These are phyloP conservation scores for Acacia concinna DNA, from an alignment of 331 rosid species.

Conservation along the genomic window DNA sequence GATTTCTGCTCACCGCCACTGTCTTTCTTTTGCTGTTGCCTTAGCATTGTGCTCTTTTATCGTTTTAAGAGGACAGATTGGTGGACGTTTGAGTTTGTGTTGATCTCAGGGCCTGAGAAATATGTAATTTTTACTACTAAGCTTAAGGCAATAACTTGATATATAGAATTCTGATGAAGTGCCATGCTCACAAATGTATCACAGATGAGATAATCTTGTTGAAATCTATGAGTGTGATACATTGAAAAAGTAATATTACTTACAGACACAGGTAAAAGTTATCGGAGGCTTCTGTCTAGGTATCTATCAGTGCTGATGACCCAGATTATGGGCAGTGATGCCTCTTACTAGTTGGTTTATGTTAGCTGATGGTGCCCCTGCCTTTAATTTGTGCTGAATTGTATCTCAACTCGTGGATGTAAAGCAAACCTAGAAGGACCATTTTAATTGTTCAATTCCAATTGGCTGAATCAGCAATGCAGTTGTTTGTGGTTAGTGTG, in stretches of 20 bases:
- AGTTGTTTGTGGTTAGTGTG: not conserved
- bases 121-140: not conserved
- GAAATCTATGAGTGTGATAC: not conserved
- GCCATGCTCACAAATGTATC: not conserved
- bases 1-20: not conserved
- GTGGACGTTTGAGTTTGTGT: not conserved
- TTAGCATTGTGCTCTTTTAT: not conserved
- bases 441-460: not conserved
- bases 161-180: not conserved
- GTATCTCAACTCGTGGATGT: not conserved
- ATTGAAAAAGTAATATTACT: not conserved
- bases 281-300: constrained; percentile 11
- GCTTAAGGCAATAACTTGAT: not conserved
- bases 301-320: not conserved
- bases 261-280: not conserved
- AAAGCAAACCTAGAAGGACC: not conserved
- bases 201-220: not conserved
- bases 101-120: constrained; percentile 8
- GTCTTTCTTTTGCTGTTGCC: too few relatives aligned
- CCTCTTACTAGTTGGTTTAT: constrained; percentile 7
- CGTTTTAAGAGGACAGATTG: not conserved
- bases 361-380: not conserved
- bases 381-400: not conserved
- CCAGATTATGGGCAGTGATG: not conserved
- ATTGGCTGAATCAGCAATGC: not conserved